Evolutionary conservation across 2,329 filamentous ascomycete species (phyloP).

Genomic region (Xylaria sp.): DNA sequence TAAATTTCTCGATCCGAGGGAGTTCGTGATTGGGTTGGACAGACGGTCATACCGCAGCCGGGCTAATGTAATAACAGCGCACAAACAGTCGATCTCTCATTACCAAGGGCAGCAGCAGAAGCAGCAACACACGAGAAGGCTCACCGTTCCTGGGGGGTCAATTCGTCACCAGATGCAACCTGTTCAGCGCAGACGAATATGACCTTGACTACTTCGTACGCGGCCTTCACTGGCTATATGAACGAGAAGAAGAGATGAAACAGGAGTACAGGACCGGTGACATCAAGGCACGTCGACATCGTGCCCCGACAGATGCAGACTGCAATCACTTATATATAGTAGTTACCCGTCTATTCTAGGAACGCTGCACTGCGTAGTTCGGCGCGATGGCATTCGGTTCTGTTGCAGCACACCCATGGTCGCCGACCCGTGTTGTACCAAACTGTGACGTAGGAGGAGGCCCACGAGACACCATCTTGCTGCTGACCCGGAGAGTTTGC

Average conservation of each 20-base stretch:
- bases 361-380: neutral
- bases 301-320: neutral
- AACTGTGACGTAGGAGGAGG: neutral
- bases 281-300: neutral
- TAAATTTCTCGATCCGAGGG: neutral
- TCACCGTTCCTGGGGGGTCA: neutral
- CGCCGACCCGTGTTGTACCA: neutral
- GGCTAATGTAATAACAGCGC: neutral
- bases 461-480: neutral
- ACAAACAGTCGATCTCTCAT: constrained; percentile 1
- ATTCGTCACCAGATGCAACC: neutral
- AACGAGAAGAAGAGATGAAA: neutral
- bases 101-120: neutral
- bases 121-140: neutral
- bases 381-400: neutral
- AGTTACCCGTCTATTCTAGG: neutral
- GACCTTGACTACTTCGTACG: neutral
- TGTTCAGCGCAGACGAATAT: neutral
- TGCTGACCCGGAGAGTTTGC: neutral
- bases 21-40: neutral
- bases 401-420: neutral
- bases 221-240: neutral
- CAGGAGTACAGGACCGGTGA: neutral
- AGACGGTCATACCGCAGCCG: neutral
- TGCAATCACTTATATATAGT: neutral